phyloP scores from a whole-genome alignment of 257 asterid genomes.

The Capsicum pubescens region DNA sequence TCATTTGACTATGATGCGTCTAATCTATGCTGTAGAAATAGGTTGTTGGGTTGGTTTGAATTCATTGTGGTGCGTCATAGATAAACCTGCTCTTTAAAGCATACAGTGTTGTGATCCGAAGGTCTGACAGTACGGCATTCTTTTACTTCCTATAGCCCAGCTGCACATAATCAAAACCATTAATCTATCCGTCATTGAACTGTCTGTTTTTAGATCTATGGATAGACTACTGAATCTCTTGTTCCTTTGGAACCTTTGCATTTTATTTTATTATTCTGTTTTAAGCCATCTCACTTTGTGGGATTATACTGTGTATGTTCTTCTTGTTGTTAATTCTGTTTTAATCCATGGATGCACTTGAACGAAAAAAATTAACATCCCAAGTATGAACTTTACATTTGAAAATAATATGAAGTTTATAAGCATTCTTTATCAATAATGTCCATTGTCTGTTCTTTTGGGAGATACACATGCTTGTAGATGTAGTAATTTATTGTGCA shows the following conservation, averaged over 20 bases:
- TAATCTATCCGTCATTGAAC: not conserved
- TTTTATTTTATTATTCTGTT: constrained; percentile 15
- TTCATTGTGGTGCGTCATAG: not conserved
- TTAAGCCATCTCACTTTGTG: not conserved
- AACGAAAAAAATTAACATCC: not conserved
- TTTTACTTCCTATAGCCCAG: not conserved
- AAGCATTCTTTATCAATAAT: not conserved
- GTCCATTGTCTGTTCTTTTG: not conserved
- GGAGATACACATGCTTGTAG: not conserved
- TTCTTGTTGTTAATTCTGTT: too few species aligned
- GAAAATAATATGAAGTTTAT: not conserved
- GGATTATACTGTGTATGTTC: too few species aligned
- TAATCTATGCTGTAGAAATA: not conserved
- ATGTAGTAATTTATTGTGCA: constrained; percentile 1
- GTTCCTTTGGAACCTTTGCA: not conserved
- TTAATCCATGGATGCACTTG: not conserved
- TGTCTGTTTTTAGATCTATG: not conserved
- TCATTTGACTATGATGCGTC: not conserved
- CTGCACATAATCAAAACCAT: constrained; percentile 9
- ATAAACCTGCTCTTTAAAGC: not conserved
- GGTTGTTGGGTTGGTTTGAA: constrained; percentile 17
- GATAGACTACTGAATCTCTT: not conserved
- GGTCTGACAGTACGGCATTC: not conserved
- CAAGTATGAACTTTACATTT: not conserved
- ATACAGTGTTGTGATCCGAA: constrained; percentile 1